Evolutionary conservation across 306 rosid species (phyloP).

Genomic region (Datisca glomerata): DNA sequence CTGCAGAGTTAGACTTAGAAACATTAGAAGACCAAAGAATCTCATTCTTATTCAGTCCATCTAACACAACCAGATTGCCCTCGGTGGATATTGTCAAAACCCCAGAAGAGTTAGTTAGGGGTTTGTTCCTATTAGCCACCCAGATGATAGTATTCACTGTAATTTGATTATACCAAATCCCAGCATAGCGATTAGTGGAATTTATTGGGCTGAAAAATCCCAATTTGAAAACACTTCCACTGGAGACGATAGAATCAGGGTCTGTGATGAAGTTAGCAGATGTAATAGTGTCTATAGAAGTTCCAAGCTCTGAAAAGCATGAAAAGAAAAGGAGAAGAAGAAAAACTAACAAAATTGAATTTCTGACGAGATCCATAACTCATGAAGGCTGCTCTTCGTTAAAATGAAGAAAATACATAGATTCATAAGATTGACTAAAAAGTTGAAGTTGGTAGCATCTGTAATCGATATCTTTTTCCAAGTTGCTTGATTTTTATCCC

Average conservation of each 20-base stretch:
- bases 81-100: constrained; percentile 4
- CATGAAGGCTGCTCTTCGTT: no score
- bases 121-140: no score
- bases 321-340: neutral
- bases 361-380: no score
- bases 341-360: no score
- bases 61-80: constrained; percentile 14
- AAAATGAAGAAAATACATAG: no score
- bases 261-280: constrained; percentile 1
- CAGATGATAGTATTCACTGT: constrained; percentile 5
- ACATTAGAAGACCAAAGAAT: constrained; percentile 31
- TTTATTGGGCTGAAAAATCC: constrained; percentile 14
- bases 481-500: no score
- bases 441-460: no score
- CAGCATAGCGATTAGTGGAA: constrained; percentile 7
- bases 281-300: neutral
- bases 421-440: no score
- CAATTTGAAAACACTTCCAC: constrained; percentile 5
- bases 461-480: no score
- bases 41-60: constrained; percentile 5
- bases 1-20: constrained; percentile 5
- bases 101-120: constrained; percentile 12
- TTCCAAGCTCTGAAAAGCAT: neutral
- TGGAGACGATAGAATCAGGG: constrained; percentile 4
- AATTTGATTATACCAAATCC: constrained; percentile 4